phyloP scores from a whole-genome alignment of 306 rosid genomes.

The Inga oerstediana region DNA sequence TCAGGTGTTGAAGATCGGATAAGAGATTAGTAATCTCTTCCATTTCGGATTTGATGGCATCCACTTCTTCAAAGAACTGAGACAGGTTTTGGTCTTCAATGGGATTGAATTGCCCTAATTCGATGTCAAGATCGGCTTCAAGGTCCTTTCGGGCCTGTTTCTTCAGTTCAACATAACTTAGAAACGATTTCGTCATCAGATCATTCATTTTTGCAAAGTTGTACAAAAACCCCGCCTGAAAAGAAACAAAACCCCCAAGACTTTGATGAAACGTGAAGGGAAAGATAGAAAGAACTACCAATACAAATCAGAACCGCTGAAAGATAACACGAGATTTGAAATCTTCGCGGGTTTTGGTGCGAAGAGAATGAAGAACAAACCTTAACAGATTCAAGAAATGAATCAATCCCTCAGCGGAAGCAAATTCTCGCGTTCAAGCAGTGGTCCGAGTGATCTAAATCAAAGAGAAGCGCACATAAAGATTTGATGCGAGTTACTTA shows the following conservation, averaged over 20 bases:
- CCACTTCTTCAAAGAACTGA: constrained; percentile 72
- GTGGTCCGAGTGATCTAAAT: constrained; percentile 41
- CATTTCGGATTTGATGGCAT: constrained; percentile 67
- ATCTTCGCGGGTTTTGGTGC: neutral
- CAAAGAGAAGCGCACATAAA: constrained; percentile 13
- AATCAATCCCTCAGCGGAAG: constrained; percentile 44
- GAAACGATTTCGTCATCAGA: constrained; percentile 85
- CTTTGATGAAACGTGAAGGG: neutral
- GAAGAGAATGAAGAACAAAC: constrained; percentile 37
- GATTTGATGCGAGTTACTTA: neutral
- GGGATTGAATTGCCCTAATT: constrained; percentile 63
- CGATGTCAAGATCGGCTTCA: constrained; percentile 60
- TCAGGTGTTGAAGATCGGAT: constrained; percentile 67
- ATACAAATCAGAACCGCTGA: neutral
- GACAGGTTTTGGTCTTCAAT: constrained; percentile 74
- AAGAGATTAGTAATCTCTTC: constrained; percentile 97
- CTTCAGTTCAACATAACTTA: constrained; percentile 92
- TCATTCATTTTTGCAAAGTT: constrained; percentile 78
- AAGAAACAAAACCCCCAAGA: constrained; percentile 26
- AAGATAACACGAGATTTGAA: constrained; percentile 14
- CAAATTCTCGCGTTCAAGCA: constrained; percentile 8
- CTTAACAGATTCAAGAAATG: constrained; percentile 53
- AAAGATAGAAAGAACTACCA: neutral
- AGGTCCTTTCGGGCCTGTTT: constrained; percentile 67
- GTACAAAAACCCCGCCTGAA: constrained; percentile 46